Percentiles rank a stretch among this genome's conserved stretches.
phyloP scores from a whole-genome alignment of 495 filamentous ascomycete genomes.

The Xylaria castorea region DNA sequence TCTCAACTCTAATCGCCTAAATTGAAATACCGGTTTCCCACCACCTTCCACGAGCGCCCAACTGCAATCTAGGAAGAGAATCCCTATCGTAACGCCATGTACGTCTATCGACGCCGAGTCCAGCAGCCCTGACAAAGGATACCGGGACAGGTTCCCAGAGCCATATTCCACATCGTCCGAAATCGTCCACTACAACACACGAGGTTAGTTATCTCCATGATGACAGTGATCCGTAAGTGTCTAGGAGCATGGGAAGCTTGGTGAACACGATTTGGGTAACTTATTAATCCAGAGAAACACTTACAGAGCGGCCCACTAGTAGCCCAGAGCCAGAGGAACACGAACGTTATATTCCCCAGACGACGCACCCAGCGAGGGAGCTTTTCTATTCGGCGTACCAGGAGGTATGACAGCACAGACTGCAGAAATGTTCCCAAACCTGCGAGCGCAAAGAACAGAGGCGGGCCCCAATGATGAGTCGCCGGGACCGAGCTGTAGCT shows the following conservation, averaged over 20 bases:
- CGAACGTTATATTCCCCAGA: slow-evolving; percentile 59
- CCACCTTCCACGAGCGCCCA: slow-evolving; percentile 55
- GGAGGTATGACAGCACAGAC: slow-evolving; percentile 27
- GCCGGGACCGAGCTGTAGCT: slow-evolving; percentile 58
- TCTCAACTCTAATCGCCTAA: slow-evolving; percentile 32
- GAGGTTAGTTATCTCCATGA: not conserved
- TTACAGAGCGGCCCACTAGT: slow-evolving; percentile 53
- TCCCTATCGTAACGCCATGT: slow-evolving; percentile 64
- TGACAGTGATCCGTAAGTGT: not conserved
- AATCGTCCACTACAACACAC: slow-evolving; percentile 60
- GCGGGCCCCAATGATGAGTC: slow-evolving; percentile 45
- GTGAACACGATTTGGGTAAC: not conserved
- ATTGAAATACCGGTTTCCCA: slow-evolving; percentile 68
- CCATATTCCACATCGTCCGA: slow-evolving; percentile 67
- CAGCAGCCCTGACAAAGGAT: slow-evolving; percentile 62
- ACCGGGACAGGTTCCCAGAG: slow-evolving; percentile 73
- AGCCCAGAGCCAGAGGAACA: slow-evolving; percentile 62
- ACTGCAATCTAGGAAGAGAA: slow-evolving; percentile 55
- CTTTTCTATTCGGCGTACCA: slow-evolving; percentile 28
- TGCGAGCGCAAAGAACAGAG: slow-evolving; percentile 65
- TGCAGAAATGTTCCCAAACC: slow-evolving; percentile 63
- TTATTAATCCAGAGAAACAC: not conserved
- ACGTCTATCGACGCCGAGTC: slow-evolving; percentile 56
- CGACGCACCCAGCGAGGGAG: slow-evolving; percentile 50
- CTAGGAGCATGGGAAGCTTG: not conserved